Evolutionary conservation across 2,329 filamentous ascomycete genomes (phyloP).

Genomic region (Alternaria panax): DNA sequence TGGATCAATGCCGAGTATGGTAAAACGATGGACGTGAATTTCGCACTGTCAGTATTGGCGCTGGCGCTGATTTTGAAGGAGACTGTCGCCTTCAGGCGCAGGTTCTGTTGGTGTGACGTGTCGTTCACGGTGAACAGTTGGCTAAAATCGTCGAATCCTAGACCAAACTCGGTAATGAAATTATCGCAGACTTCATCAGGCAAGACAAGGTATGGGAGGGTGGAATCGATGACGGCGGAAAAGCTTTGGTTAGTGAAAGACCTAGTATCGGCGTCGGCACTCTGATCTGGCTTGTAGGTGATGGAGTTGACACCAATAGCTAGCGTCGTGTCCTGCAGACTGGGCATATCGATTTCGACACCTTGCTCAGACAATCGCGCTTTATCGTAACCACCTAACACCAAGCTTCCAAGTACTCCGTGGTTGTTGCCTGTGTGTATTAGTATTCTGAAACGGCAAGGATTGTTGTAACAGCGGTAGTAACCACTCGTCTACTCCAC

Average conservation of each 20-base stretch:
- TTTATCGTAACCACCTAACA: slow-evolving; percentile 53
- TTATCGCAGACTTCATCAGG: slow-evolving; percentile 46
- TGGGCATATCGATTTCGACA: slow-evolving; percentile 28
- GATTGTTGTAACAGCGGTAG: neutral
- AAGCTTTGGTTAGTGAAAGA: slow-evolving; percentile 31
- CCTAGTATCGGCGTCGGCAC: slow-evolving; percentile 10
- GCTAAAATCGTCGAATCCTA: slow-evolving; percentile 41
- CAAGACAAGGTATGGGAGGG: slow-evolving; percentile 45
- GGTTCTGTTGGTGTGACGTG: slow-evolving; percentile 31
- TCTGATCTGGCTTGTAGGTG: slow-evolving; percentile 25
- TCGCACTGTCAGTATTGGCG: slow-evolving; percentile 8
- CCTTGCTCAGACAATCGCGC: slow-evolving; percentile 37
- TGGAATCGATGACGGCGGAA: slow-evolving; percentile 49
- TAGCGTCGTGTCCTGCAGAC: slow-evolving; percentile 29
- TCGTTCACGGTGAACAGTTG: slow-evolving; percentile 49
- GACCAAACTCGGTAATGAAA: slow-evolving; percentile 46
- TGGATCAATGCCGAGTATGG: slow-evolving; percentile 42
- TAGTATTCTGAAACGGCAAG: neutral
- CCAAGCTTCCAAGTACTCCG: slow-evolving; percentile 43
- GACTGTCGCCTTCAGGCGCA: slow-evolving; percentile 34
- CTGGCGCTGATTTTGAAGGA: slow-evolving; percentile 34
- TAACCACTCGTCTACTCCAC: neutral
- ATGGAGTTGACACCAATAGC: slow-evolving; percentile 39
- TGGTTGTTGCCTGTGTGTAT: slow-evolving; percentile 33
- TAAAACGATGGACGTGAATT: slow-evolving; percentile 31